Evolutionary conservation across 192 early-diverging fungal species (phyloP).

Genomic region (Podila minutissima): DNA sequence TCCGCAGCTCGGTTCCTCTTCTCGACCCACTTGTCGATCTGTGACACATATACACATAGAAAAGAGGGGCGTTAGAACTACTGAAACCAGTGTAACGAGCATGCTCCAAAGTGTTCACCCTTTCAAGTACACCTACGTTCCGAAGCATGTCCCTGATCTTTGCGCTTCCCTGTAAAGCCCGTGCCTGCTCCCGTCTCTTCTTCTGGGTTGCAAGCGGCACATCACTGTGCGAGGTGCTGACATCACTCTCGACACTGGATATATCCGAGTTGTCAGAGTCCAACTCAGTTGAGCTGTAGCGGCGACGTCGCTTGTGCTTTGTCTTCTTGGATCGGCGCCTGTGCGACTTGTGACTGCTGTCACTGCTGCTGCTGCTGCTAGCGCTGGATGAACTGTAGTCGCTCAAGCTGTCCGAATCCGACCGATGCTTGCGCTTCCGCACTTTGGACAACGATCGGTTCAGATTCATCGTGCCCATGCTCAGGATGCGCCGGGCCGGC

Average conservation of each 20-base stretch:
- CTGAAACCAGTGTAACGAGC: neutral
- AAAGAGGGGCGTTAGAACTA: too few relatives aligned
- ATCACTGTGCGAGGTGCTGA: conserved; percentile 5
- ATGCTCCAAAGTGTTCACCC: neutral
- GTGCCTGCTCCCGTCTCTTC: neutral
- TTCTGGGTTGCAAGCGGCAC: conserved; percentile 1
- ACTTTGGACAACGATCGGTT: conserved; percentile 11
- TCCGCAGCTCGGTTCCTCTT: too few relatives aligned
- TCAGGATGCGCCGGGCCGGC: conserved; percentile 10
- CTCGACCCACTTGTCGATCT: too few relatives aligned
- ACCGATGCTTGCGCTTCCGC: neutral
- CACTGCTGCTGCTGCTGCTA: conserved; percentile 7
- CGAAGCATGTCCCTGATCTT: neutral
- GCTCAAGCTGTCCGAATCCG: conserved; percentile 3
- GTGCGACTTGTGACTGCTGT: neutral
- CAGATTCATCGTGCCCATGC: conserved; percentile 20
- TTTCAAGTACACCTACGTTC: neutral
- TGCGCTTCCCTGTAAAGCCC: neutral
- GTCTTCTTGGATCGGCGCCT: neutral
- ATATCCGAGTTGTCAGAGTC: neutral
- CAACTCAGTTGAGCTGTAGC: conserved; percentile 5
- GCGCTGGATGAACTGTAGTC: neutral
- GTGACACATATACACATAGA: too few relatives aligned
- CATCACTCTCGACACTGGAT: conserved; percentile 7
- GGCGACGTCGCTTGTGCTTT: neutral